A percentile compares a stretch with the other conserved stretches of the same genome.
phyloP scores from a whole-genome alignment of 352 stramenopile genomes.

The Phytophthora cactorum region DNA sequence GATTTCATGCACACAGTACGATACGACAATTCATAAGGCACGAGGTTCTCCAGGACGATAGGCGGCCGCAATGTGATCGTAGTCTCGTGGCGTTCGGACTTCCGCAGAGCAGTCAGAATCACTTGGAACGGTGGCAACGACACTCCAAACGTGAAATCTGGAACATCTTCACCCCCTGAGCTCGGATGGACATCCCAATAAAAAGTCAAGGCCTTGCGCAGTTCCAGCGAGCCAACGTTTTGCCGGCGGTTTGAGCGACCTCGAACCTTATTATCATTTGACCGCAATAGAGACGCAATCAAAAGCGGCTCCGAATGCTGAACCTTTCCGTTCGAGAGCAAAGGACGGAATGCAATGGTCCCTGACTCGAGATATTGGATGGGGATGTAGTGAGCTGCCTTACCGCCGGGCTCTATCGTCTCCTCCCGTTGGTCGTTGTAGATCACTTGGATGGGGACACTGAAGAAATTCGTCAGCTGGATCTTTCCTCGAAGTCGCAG shows the following conservation, averaged over 20 bases:
- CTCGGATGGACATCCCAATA: constrained; percentile 76
- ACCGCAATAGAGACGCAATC: constrained; percentile 64
- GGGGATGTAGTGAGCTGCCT: constrained; percentile 71
- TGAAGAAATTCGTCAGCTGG: constrained; percentile 79
- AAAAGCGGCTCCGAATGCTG: constrained; percentile 63
- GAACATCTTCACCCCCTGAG: constrained; percentile 5
- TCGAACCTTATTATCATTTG: constrained; percentile 35
- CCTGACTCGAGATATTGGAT: constrained; percentile 81
- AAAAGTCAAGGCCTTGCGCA: constrained; percentile 74
- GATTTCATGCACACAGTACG: constrained; percentile 84
- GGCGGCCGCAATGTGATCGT: constrained; percentile 71
- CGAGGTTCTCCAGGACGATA: constrained; percentile 78
- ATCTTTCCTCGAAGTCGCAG: constrained; percentile 81
- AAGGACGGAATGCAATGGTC: constrained; percentile 74
- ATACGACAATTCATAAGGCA: constrained; percentile 76
- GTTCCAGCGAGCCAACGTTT: constrained; percentile 63
- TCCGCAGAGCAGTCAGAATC: constrained; percentile 70
- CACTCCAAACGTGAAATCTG: constrained; percentile 45
- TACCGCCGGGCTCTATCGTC: constrained; percentile 53
- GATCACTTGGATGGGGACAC: constrained; percentile 72
- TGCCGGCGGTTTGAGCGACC: constrained; percentile 39
- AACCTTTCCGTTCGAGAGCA: constrained; percentile 63
- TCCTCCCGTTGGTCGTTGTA: constrained; percentile 74
- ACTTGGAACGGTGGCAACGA: constrained; percentile 76
- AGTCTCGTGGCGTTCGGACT: constrained; percentile 81